Base-by-base conservation (phyloP, 176 grass and related monocot genomes). In the Raddia guianensis region DNA sequence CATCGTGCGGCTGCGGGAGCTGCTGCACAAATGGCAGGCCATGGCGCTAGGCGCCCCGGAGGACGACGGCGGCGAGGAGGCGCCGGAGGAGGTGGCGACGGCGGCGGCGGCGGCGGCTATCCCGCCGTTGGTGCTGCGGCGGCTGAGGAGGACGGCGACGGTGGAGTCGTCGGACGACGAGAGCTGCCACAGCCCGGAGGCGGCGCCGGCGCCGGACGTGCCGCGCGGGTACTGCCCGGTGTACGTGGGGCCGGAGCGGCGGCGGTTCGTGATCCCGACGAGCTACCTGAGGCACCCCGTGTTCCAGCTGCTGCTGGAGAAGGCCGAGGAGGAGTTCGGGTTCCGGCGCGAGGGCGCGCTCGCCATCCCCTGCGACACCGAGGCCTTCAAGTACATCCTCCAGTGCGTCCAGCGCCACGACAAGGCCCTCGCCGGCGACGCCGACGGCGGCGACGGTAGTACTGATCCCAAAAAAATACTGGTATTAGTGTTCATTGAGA, bases 351-450 rank as follows among this genome's bases (percentile, higher is more conserved):
- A 91, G 34, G 95, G 95, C 33, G 89, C 86, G 20, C 87, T 98
- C 64, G 86, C 77, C 35, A 85, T 94, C 72, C 95, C 92, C 16
- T 88, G 90, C 80, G 95, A 98, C 46, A 88, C 83, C 13, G 87
- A 98, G 81, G 70, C 92, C 6, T 98, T 98, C 71, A 93, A 92
- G 83, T 94, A 94, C 87, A 98, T 98, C 37, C 92, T 98, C 75
- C 92, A 98, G 86, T 93, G 92, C 78, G 82, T 92, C 79, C 77
- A 90, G 52, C 78, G 75, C 27, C 86, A 89, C 63, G 80, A 84
- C 51, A 80, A 83, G 72, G 84, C 70, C 37, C 74, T 90, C 45
- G 73, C 70, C 51, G 84, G 40, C 57, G 86, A 53, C 11, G 77
- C 27, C 27, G 1, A 4, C 62, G 49, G 0, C 27, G 49, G 7